phyloP scores from a whole-genome alignment of 805 yeast genomes.

The Jamesozyma piceae region DNA sequence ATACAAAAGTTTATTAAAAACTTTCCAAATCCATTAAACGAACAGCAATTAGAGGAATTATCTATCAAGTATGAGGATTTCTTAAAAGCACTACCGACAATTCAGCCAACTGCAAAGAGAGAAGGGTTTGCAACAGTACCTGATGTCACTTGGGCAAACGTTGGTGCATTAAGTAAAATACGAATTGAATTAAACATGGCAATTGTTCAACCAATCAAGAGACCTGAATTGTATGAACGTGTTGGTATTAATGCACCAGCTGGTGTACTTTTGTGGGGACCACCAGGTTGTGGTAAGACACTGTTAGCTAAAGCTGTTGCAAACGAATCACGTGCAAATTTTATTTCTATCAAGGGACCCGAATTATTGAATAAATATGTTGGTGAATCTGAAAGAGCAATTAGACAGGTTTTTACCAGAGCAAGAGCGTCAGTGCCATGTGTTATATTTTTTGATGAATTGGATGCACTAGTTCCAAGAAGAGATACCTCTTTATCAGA shows the following conservation, averaged over 20 bases:
- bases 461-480: slow-evolving; percentile 92
- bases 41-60: slow-evolving; percentile 65
- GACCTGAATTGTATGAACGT: slow-evolving; percentile 79
- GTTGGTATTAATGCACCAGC: slow-evolving; percentile 96
- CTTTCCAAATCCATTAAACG: slow-evolving; percentile 73
- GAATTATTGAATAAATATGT: slow-evolving; percentile 89
- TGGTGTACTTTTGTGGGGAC: slow-evolving; percentile 97
- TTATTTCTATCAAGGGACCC: slow-evolving; percentile 93
- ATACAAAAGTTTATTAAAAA: slow-evolving; percentile 61
- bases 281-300: slow-evolving; percentile 99
- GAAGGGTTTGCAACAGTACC: slow-evolving; percentile 99
- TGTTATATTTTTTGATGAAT: slow-evolving; percentile 88
- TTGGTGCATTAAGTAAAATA: slow-evolving; percentile 76
- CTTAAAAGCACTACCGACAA: slow-evolving; percentile 73
- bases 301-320: slow-evolving; percentile 95
- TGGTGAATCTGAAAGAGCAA: slow-evolving; percentile 92
- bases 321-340: slow-evolving; percentile 91
- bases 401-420: slow-evolving; percentile 83
- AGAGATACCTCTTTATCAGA: slow-evolving; percentile 85
- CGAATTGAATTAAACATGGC: slow-evolving; percentile 94
- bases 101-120: slow-evolving; percentile 95
- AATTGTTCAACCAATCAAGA: slow-evolving; percentile 88
- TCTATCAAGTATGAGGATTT: slow-evolving; percentile 76
- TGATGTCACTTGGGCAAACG: slow-evolving; percentile 90
- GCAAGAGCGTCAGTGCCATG: slow-evolving; percentile 93